Evolutionary conservation across 495 filamentous ascomycete species (phyloP).

Genomic region (Tetracladium setigerum): DNA sequence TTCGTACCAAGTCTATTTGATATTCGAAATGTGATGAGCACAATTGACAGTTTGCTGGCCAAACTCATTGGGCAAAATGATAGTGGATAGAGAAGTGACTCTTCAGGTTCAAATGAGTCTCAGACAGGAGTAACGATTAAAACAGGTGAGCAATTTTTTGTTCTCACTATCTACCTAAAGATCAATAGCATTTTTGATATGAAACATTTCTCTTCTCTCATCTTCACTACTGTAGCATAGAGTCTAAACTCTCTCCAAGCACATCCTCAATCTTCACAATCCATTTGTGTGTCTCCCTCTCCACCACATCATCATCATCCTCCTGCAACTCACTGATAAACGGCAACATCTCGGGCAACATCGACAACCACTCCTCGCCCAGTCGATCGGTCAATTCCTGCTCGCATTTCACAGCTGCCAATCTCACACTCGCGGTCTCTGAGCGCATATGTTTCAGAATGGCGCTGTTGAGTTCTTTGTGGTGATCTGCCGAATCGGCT

Average conservation of each 20-base stretch:
- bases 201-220: not conserved
- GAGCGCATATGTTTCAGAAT: slow-evolving; percentile 72
- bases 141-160: too few relatives aligned
- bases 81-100: too few relatives aligned
- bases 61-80: too few relatives aligned
- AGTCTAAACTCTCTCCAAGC: slow-evolving; percentile 78
- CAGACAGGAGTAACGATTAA: too few relatives aligned
- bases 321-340: slow-evolving; percentile 91
- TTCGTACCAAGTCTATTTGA: too few relatives aligned
- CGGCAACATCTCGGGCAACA: slow-evolving; percentile 90
- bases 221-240: slow-evolving; percentile 67
- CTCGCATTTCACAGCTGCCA: slow-evolving; percentile 75
- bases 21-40: too few relatives aligned
- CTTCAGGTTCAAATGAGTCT: too few relatives aligned
- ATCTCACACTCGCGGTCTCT: slow-evolving; percentile 53
- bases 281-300: slow-evolving; percentile 80
- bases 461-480: slow-evolving; percentile 72
- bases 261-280: slow-evolving; percentile 80
- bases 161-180: too few relatives aligned
- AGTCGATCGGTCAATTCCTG: slow-evolving; percentile 66
- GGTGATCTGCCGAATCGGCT: slow-evolving; percentile 74
- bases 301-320: slow-evolving; percentile 88
- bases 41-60: too few relatives aligned
- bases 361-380: slow-evolving; percentile 85
- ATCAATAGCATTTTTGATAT: too few relatives aligned